Evolutionary conservation across 805 yeast species (phyloP).

Genomic region (Metschnikowia continentalis): DNA sequence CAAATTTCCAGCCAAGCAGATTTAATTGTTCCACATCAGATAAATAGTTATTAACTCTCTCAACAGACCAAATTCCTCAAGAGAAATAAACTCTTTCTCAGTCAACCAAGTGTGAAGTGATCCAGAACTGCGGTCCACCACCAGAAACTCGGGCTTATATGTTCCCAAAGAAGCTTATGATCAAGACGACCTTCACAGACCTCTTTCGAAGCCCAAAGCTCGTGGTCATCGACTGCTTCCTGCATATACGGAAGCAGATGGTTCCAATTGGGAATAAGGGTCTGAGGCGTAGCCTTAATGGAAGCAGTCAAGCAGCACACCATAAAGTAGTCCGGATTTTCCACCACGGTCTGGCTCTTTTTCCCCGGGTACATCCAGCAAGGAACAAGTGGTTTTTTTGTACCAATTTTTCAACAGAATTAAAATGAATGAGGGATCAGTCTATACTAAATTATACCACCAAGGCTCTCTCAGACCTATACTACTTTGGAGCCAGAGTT

Average conservation of each 20-base stretch:
- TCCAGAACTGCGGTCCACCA: slow-evolving; percentile 22
- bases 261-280: slow-evolving; percentile 9
- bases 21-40: too few species aligned
- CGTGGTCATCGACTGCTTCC: slow-evolving; percentile 95
- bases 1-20: too few species aligned
- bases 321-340: slow-evolving; percentile 5
- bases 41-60: too few species aligned
- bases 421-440: too few species aligned
- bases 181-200: slow-evolving; percentile 42
- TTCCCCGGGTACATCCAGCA: slow-evolving; percentile 64
- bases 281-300: slow-evolving; percentile 2
- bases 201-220: slow-evolving; percentile 55
- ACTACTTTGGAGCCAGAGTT: too few species aligned
- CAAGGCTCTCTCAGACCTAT: too few species aligned
- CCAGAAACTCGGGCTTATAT: slow-evolving; percentile 12
- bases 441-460: too few species aligned
- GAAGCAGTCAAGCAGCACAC: slow-evolving; percentile 17
- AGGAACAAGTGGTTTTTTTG: slow-evolving; percentile 53
- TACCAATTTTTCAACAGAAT: background rate
- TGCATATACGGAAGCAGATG: slow-evolving; percentile 56
- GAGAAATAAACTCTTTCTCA: slow-evolving; percentile 22
- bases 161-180: slow-evolving; percentile 55
- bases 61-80: too few species aligned
- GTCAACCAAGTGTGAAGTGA: slow-evolving; percentile 20
- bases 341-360: background rate